Conservation (phyloP, 345 rosid species). For the Eucalyptus viminalis region DNA sequence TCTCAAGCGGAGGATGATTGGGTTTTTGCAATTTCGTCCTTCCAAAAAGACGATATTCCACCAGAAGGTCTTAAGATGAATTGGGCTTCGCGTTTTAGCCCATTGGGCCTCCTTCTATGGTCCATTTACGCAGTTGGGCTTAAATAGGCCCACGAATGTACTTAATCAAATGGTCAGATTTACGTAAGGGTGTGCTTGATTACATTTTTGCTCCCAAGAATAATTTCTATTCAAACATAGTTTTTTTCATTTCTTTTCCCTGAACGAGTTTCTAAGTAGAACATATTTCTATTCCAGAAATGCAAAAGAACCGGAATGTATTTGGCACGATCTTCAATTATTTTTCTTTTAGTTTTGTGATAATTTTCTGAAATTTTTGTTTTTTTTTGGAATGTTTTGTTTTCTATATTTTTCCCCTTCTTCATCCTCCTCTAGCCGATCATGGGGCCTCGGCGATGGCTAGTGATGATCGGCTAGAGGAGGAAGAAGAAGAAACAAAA, state of each 20-base stretch:
- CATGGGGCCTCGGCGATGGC: fast-evolving
- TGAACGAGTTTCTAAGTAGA: fast-evolving
- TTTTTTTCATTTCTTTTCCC: fast-evolving
- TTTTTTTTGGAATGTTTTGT: too few relatives aligned
- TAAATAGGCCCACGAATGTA: neutral
- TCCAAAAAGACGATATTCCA: neutral
- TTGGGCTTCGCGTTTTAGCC: neutral
- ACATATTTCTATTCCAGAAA: too few relatives aligned
- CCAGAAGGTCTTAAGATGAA: fast-evolving
- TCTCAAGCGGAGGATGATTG: neutral
- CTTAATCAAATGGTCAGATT: neutral
- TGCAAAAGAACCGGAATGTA: too few relatives aligned
- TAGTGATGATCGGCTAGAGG: fast-evolving
- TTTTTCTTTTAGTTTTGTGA: too few relatives aligned
- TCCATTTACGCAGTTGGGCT: neutral
- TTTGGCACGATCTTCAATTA: too few relatives aligned
- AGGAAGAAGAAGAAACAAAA: too few relatives aligned
- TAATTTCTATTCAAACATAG: too few relatives aligned
- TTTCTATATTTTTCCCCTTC: too few relatives aligned
- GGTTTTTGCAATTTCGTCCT: neutral
- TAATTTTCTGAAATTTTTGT: too few relatives aligned
- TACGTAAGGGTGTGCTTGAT: fast-evolving
- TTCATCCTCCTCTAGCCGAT: too few relatives aligned
- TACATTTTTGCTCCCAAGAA: fast-evolving
- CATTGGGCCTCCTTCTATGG: neutral